Percentiles rank a stretch among this genome's conserved stretches.
Conservation (phyloP, 2,329 filamentous ascomycete genomes). For the Penicillium sclerotigenum region DNA sequence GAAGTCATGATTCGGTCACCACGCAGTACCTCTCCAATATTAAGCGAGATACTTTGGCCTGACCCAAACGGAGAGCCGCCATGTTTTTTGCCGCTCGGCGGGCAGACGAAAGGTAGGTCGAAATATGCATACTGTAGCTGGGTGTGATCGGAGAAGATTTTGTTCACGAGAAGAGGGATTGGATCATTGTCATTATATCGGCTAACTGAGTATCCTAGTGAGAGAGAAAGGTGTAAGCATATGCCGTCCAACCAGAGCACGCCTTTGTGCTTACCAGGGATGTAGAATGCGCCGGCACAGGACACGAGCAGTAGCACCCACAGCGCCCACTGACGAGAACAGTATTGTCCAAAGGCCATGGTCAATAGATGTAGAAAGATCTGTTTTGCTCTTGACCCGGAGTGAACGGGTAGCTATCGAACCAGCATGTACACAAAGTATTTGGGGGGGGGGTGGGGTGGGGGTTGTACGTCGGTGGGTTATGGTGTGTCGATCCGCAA, state of each 20-base stretch:
- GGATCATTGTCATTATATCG: constrained; percentile 73
- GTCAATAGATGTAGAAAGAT: constrained; percentile 12
- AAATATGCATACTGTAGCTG: constrained; percentile 90
- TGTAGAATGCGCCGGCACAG: constrained; percentile 69
- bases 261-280: constrained; percentile 63
- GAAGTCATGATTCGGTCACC: constrained; percentile 82
- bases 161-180: constrained; percentile 85
- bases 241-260: background rate
- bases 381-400: constrained; percentile 5
- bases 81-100: constrained; percentile 65
- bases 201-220: constrained; percentile 73
- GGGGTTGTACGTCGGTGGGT: background rate
- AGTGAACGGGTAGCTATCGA: constrained; percentile 9
- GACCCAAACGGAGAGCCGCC: constrained; percentile 67
- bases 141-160: constrained; percentile 84
- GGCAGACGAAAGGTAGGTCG: constrained; percentile 83
- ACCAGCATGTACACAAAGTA: constrained; percentile 10
- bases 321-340: constrained; percentile 23
- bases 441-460: too few relatives aligned
- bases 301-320: constrained; percentile 36
- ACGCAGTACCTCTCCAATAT: constrained; percentile 81
- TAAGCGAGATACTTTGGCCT: constrained; percentile 74
- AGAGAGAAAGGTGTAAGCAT: constrained; percentile 11
- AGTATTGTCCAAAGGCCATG: constrained; percentile 12
- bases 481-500: background rate